Conservation (phyloP, 805 yeast genomes). For the Teunomyces gatunensis region DNA sequence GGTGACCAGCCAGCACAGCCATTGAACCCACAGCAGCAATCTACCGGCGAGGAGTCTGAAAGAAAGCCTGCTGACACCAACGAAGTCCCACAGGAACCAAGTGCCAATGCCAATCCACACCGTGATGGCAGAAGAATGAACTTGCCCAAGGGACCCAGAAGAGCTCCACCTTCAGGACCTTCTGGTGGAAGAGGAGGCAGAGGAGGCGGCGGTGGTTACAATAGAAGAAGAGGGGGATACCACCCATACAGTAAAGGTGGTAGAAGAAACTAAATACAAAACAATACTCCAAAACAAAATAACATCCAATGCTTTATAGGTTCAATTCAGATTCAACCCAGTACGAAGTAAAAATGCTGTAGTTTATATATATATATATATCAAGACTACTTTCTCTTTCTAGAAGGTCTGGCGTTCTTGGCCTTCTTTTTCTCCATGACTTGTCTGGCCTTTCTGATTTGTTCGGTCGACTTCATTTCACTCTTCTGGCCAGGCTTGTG, state of each 20-base stretch:
- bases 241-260: conserved; percentile 47
- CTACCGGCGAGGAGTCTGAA: conserved; percentile 7
- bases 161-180: conserved; percentile 40
- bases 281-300: background rate
- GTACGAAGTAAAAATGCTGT: background rate
- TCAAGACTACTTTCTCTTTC: conserved; percentile 12
- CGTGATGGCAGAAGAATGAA: conserved; percentile 30
- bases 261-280: conserved; percentile 15
- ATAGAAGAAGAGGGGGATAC: conserved; percentile 31
- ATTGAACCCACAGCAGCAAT: conserved; percentile 44
- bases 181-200: conserved; percentile 33
- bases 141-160: conserved; percentile 53
- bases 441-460: conserved; percentile 75
- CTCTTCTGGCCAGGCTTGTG: conserved; percentile 44
- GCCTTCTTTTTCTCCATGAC: conserved; percentile 68
- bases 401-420: conserved; percentile 75
- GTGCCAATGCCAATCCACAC: conserved; percentile 18
- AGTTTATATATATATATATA: background rate
- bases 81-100: conserved; percentile 11
- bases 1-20: conserved; percentile 34
- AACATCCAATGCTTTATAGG: background rate
- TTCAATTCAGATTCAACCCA: background rate
- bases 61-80: conserved; percentile 21
- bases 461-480: conserved; percentile 68
- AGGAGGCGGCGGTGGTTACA: conserved; percentile 22